Evolutionary conservation across 2,329 filamentous ascomycete genomes (phyloP).

Genomic region (Sarocladium brachiariae): DNA sequence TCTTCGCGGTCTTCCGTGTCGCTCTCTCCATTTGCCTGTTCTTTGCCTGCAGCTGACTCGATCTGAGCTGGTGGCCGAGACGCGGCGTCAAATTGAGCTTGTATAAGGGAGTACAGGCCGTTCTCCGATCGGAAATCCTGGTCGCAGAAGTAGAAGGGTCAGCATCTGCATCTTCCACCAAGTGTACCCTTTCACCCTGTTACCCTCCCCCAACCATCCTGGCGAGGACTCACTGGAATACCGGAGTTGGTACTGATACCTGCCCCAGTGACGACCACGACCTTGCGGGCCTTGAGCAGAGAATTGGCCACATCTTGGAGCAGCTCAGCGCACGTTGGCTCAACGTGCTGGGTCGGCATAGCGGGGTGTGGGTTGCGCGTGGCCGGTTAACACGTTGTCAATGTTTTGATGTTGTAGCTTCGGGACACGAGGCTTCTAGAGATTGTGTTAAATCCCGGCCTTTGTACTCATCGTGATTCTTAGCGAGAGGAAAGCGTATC

Average conservation of each 20-base stretch:
- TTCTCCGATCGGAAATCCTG: conserved; percentile 70
- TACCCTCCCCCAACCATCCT: too few species aligned
- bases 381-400: not conserved
- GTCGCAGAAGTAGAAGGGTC: too few species aligned
- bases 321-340: conserved; percentile 38
- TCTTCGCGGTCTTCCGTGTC: conserved; percentile 16
- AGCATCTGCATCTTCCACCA: too few species aligned
- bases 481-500: not conserved
- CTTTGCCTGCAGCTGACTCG: conserved; percentile 16
- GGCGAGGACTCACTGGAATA: conserved; percentile 54
- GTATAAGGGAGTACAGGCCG: conserved; percentile 65
- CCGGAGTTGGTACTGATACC: conserved; percentile 72
- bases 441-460: too few species aligned
- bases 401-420: not conserved
- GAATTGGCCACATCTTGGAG: conserved; percentile 61
- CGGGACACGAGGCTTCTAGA: not conserved
- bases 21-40: conserved; percentile 11
- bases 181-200: too few species aligned
- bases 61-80: too few species aligned
- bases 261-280: conserved; percentile 66
- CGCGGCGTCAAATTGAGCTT: conserved; percentile 56
- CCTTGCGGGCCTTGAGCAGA: conserved; percentile 57
- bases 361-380: conserved; percentile 15
- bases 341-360: conserved; percentile 55
- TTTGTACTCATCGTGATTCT: not conserved